Base-by-base conservation (phyloP, 129 eudicot species). In the Artemisia annua region DNA sequence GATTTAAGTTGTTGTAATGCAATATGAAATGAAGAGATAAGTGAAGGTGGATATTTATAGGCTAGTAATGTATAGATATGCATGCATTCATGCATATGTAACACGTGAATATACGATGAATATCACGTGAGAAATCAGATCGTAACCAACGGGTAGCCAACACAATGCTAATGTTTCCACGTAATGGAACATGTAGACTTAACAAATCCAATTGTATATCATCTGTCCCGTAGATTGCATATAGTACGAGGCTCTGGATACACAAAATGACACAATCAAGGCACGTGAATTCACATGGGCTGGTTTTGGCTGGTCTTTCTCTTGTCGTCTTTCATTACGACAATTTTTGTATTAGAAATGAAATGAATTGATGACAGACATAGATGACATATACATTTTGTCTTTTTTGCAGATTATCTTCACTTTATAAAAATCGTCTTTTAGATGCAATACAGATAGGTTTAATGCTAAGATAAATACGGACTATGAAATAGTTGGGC, bases 221-320 rank as follows among this genome's bases (percentile, higher is more conserved):
- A n/a, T n/a, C n/a, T 32, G 43, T 32, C 43, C 43, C 43, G 4
- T 32, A 32, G 7, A 32, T 32, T 32, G 43, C 43, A 32, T 32
- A 32, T 32, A 5, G 43, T 32, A 32, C 7, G 43, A 0, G 9
- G 46, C 10, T 1, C 1, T 39, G 46, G 2, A n/a, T 13, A 52
- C 17, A 52, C 57, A 52, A 52, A 52, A 52, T 13, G 17, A 52
- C 57, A 52, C 19, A 4, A 4, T 14, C 8, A 52, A 35, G 46
- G 46, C 68, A 73, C 63, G 70, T 60, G 69, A 24, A 11, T 49
- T 61, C 78, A 46, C 61, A 73, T 1, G 9, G 77, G 60, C 17
- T 48, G 48, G 12, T 60, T 67, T 4, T 67, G 63, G 49, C 17
- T 39, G 46, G 70, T 14, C 28, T 55, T 5, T 46, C 35, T 43